phyloP scores from a whole-genome alignment of 208 protist species.

The Crithidia sp. region DNA sequence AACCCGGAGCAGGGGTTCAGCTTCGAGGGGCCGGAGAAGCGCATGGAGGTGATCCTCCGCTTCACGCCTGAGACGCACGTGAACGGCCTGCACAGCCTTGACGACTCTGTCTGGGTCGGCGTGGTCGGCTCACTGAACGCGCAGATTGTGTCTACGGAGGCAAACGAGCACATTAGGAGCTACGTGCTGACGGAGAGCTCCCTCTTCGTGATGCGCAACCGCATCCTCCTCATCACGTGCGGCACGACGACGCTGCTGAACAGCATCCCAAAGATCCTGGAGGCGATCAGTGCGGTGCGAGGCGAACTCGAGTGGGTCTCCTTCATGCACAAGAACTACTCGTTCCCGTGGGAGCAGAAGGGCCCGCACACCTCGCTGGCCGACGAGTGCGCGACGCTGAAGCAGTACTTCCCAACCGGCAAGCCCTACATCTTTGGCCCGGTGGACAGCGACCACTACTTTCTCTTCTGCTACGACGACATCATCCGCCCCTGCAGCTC shows the following conservation, averaged over 20 bases:
- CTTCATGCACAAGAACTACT: conserved; percentile 95
- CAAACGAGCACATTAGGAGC: conserved; percentile 87
- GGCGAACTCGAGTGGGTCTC: conserved; percentile 89
- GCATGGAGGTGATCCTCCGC: conserved; percentile 87
- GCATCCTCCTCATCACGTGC: conserved; percentile 94
- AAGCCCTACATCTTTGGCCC: conserved; percentile 91
- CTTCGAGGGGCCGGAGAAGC: conserved; percentile 94
- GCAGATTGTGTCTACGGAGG: conserved; percentile 85
- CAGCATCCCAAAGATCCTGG: conserved; percentile 79
- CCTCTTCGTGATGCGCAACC: conserved; percentile 93
- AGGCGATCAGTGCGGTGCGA: conserved; percentile 78
- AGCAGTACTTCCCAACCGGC: conserved; percentile 79
- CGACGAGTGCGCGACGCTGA: conserved; percentile 83
- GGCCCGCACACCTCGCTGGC: conserved; percentile 83
- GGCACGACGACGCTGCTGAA: conserved; percentile 94
- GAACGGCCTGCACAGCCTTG: conserved; percentile 69
- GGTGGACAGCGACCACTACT: conserved; percentile 93
- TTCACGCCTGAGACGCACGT: conserved; percentile 68
- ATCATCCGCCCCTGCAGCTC: conserved; percentile 67
- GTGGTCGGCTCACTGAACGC: conserved; percentile 82
- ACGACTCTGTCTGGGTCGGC: conserved; percentile 68
- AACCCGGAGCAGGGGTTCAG: conserved; percentile 79
- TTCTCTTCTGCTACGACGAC: conserved; percentile 92
- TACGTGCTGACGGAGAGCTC: conserved; percentile 94
- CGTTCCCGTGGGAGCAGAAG: conserved; percentile 91